Percentiles rank a stretch among this genome's conserved stretches.
phyloP scores from a whole-genome alignment of 2,329 filamentous ascomycete species.

The Alternaria arborescens region DNA sequence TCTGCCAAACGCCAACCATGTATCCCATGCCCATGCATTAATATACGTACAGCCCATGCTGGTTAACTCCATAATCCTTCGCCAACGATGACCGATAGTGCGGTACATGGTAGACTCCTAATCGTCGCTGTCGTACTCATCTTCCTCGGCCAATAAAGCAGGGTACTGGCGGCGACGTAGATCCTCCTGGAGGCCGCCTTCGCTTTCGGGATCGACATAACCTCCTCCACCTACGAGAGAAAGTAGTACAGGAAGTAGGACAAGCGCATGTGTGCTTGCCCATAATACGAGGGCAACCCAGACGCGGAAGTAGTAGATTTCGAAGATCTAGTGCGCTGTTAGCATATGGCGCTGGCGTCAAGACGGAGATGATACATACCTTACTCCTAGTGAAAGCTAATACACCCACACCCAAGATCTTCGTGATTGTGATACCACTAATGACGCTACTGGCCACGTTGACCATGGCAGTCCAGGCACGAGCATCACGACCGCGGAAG shows the following conservation, averaged over 20 bases:
- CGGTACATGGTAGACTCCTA: conserved; percentile 18
- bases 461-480: conserved; percentile 91
- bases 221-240: conserved; percentile 84
- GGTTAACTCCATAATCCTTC: background rate
- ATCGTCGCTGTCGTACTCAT: conserved; percentile 69
- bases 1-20: background rate
- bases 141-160: conserved; percentile 74
- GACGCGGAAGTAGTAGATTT: conserved; percentile 98
- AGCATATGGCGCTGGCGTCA: background rate
- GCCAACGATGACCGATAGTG: background rate
- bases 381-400: conserved; percentile 95
- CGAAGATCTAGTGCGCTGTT: conserved; percentile 73
- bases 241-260: conserved; percentile 90
- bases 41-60: background rate
- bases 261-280: conserved; percentile 84
- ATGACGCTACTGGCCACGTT: conserved; percentile 96
- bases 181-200: conserved; percentile 90
- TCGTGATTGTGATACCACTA: conserved; percentile 94
- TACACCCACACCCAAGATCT: conserved; percentile 89
- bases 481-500: conserved; percentile 82
- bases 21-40: background rate
- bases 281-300: conserved; percentile 93
- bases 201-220: conserved; percentile 85
- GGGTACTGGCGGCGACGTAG: conserved; percentile 80
- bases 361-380: conserved; percentile 27